Conservation (phyloP, 345 rosid species). For the Rubroshorea leprosula region DNA sequence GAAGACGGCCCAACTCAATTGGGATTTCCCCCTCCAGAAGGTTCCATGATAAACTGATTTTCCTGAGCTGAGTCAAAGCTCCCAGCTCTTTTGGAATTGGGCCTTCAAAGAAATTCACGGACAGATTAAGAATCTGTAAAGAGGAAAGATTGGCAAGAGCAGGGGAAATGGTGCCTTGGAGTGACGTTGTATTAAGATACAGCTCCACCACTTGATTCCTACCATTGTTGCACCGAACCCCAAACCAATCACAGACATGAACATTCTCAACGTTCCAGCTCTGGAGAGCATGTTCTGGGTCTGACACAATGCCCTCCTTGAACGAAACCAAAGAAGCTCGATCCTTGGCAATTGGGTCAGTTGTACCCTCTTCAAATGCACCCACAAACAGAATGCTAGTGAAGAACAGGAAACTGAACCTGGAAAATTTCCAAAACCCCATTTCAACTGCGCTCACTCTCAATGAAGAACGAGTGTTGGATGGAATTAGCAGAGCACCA, state of each 20-base stretch:
- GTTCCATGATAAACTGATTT: constrained; percentile 63
- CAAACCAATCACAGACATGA: constrained; percentile 74
- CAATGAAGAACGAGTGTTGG: not conserved
- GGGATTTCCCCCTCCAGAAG: constrained; percentile 66
- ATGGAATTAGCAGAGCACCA: too few relatives aligned
- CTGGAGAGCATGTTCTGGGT: constrained; percentile 40
- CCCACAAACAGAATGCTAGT: constrained; percentile 21
- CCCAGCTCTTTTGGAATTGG: constrained; percentile 62
- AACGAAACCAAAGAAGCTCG: constrained; percentile 51
- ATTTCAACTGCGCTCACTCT: too few relatives aligned
- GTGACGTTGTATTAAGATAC: constrained; percentile 52
- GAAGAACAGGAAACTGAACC: constrained; percentile 23
- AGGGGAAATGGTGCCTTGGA: constrained; percentile 60
- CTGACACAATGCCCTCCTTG: constrained; percentile 44
- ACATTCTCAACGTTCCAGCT: constrained; percentile 42
- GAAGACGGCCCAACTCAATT: constrained; percentile 42
- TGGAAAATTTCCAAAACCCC: constrained; percentile 35
- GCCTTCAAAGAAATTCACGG: constrained; percentile 62
- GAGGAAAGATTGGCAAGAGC: constrained; percentile 56
- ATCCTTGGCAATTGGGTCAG: constrained; percentile 24
- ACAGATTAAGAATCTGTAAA: constrained; percentile 60
- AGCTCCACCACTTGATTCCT: constrained; percentile 36
- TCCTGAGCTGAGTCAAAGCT: constrained; percentile 38
- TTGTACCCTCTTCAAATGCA: constrained; percentile 22
- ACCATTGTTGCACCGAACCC: constrained; percentile 56